phyloP scores from a whole-genome alignment of 805 yeast species.

The Candida koratica region DNA sequence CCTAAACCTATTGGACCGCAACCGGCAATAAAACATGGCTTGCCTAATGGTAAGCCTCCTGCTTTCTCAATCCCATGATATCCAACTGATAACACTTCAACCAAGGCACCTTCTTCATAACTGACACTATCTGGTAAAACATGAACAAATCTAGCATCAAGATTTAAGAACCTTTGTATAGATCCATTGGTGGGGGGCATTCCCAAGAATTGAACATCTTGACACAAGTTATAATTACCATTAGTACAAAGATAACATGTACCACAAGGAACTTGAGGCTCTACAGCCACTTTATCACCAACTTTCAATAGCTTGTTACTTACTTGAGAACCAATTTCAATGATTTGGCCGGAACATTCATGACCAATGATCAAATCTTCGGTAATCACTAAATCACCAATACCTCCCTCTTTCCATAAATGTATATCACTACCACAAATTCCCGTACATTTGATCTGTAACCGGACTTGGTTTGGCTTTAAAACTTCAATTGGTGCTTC shows the following conservation, averaged over 20 bases:
- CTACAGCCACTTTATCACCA: constrained; percentile 49
- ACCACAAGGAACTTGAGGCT: constrained; percentile 57
- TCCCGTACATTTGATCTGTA: constrained; percentile 23
- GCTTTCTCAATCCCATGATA: constrained; percentile 23
- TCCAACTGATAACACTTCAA: constrained; percentile 24
- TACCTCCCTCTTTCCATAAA: constrained; percentile 22
- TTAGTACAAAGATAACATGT: constrained; percentile 21
- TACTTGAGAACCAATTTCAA: constrained; percentile 50
- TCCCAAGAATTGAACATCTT: constrained; percentile 17
- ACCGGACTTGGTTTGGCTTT: constrained; percentile 18
- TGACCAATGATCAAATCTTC: constrained; percentile 42
- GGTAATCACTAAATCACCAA: constrained; percentile 30
- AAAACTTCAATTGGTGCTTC: constrained; percentile 15
- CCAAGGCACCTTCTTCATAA: constrained; percentile 26
- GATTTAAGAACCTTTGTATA: constrained; percentile 18
- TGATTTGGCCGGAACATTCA: constrained; percentile 45
- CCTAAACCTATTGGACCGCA: constrained; percentile 29
- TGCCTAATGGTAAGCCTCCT: constrained; percentile 17
- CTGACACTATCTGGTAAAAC: constrained; percentile 22
- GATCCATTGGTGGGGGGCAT: constrained; percentile 18
- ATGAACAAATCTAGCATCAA: constrained; percentile 18
- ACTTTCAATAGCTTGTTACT: constrained; percentile 32
- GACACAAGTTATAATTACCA: constrained; percentile 24
- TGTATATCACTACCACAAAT: constrained; percentile 25
- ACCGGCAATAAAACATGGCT: constrained; percentile 22